Evolutionary conservation across 2,329 filamentous ascomycete species (phyloP).

Genomic region (Cladophialophora psammophila): DNA sequence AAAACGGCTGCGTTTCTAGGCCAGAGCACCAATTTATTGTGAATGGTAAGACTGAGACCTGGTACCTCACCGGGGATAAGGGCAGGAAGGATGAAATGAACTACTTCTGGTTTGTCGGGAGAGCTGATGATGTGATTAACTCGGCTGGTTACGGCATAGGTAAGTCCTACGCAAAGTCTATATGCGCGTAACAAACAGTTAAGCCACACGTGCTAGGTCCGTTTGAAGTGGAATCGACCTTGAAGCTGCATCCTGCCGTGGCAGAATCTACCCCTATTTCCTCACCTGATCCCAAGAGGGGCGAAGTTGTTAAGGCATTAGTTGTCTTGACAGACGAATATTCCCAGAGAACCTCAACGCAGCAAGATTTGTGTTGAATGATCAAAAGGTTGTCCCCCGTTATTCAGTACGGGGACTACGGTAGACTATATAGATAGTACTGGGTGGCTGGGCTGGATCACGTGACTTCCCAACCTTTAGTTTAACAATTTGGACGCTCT

Average conservation of each 20-base stretch:
- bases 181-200: neutral
- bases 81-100: conserved; percentile 44
- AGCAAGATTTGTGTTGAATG: too few species aligned
- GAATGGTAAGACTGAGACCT: conserved; percentile 24
- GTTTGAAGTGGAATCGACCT: conserved; percentile 51
- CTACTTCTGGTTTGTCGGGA: conserved; percentile 47
- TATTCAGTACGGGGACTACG: too few species aligned
- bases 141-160: conserved; percentile 48
- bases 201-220: conserved; percentile 40
- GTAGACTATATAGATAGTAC: too few species aligned
- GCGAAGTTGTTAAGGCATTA: conserved; percentile 87
- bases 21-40: neutral
- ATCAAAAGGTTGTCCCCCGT: too few species aligned
- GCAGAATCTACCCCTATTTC: conserved; percentile 50
- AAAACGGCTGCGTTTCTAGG: conserved; percentile 17
- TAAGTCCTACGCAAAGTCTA: conserved; percentile 24
- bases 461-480: too few species aligned
- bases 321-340: conserved; percentile 43
- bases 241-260: conserved; percentile 50
- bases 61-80: conserved; percentile 49
- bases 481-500: conserved; percentile 36
- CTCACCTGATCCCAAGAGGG: conserved; percentile 67
- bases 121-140: conserved; percentile 51
- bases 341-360: neutral
- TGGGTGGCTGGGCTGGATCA: too few species aligned